phyloP scores from a whole-genome alignment of 768 basidiomycete genomes.

The Suillus sp. region DNA sequence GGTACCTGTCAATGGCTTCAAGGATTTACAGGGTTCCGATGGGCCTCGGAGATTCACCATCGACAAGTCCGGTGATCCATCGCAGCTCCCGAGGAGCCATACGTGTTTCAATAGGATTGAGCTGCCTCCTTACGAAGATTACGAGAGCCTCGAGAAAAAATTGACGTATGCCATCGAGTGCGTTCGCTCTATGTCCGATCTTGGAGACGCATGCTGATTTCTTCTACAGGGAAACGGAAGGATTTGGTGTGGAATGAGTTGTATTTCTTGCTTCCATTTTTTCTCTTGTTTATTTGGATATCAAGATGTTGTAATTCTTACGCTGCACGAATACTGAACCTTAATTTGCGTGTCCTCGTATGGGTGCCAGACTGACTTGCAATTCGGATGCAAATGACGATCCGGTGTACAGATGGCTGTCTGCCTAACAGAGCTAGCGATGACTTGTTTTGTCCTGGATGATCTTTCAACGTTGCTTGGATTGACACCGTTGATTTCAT shows the following conservation, averaged over 20 bases:
- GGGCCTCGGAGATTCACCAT: slow-evolving; percentile 93
- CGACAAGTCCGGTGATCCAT: slow-evolving; percentile 91
- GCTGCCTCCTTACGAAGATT: slow-evolving; percentile 87
- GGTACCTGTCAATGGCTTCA: slow-evolving; percentile 91
- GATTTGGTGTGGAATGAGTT: slow-evolving; percentile 63
- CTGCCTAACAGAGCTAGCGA: not conserved
- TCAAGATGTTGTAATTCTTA: slow-evolving; percentile 5
- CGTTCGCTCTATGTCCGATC: slow-evolving; percentile 30
- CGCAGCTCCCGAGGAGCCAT: slow-evolving; percentile 85
- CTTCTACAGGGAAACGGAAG: slow-evolving; percentile 67
- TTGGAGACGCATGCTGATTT: slow-evolving; percentile 13
- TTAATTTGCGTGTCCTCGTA: not conserved
- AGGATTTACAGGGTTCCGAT: slow-evolving; percentile 91
- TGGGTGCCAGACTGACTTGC: not conserved
- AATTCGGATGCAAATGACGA: not conserved
- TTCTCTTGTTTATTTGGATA: slow-evolving; percentile 8
- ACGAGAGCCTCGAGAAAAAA: slow-evolving; percentile 85
- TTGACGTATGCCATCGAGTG: slow-evolving; percentile 83
- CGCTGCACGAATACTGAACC: not conserved
- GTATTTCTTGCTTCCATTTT: slow-evolving; percentile 15
- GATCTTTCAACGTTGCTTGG: not conserved
- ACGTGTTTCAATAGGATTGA: slow-evolving; percentile 94
- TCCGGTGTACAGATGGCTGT: not conserved
- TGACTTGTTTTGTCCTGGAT: not conserved
- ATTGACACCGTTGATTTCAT: not conserved